These are phyloP conservation scores for Kluyveromyces nonfermentans DNA, from an alignment of 805 yeast species.

Conservation along the genomic window DNA sequence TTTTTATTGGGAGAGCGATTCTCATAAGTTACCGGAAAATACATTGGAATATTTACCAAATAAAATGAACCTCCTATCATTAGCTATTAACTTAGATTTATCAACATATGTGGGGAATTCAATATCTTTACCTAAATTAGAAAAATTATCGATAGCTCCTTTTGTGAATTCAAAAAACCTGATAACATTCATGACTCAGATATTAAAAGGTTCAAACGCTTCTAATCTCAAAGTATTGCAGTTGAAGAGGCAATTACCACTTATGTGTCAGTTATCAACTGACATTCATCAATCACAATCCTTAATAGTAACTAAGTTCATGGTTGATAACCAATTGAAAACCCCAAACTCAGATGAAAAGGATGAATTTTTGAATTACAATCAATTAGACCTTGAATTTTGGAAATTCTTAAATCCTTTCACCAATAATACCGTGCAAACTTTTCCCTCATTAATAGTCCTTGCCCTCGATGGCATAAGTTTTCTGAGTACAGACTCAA, in stretches of 20 bases:
- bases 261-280: constrained; percentile 3
- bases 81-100: constrained; percentile 29
- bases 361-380: constrained; percentile 3
- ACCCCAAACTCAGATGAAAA: constrained; percentile 5
- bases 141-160: constrained; percentile 30
- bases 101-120: constrained; percentile 9
- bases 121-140: constrained; percentile 24
- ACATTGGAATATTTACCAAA: constrained; percentile 29
- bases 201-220: constrained; percentile 1
- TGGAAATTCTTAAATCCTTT: constrained; percentile 6
- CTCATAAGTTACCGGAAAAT: constrained; percentile 26
- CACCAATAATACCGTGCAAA: background rate
- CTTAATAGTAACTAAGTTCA: constrained; percentile 6
- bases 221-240: constrained; percentile 5
- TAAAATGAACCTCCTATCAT: constrained; percentile 16
- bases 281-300: constrained; percentile 3
- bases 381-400: constrained; percentile 4
- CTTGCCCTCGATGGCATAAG: constrained; percentile 5
- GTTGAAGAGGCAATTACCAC: constrained; percentile 5
- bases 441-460: background rate
- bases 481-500: constrained; percentile 5
- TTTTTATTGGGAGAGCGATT: constrained; percentile 29
- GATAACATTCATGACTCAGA: constrained; percentile 2
- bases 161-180: constrained; percentile 26
- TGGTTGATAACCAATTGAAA: constrained; percentile 6